Percentiles rank a stretch among this genome's conserved stretches.
Evolutionary conservation across 148 eudicot genomes (phyloP).

Genomic region (Amaranthus cruentus): DNA sequence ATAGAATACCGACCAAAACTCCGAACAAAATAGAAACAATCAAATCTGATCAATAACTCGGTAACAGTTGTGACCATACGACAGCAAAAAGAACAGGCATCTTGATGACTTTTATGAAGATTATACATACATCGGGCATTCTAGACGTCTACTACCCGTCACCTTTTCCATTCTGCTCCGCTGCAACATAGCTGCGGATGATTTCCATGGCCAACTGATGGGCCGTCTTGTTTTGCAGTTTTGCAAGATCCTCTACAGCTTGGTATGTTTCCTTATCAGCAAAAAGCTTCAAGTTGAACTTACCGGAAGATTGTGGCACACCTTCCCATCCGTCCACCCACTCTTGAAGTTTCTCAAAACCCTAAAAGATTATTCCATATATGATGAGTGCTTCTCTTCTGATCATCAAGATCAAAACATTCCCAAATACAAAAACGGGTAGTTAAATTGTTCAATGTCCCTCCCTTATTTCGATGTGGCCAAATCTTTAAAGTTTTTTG

Average conservation of each 20-base stretch:
- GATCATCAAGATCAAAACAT: too few relatives aligned
- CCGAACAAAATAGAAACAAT: constrained; percentile 1
- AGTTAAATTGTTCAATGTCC: too few relatives aligned
- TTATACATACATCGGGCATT: not conserved
- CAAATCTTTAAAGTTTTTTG: too few relatives aligned
- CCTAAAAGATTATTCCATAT: constrained; percentile 33
- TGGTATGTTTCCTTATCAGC: constrained; percentile 66
- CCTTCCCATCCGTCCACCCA: constrained; percentile 85
- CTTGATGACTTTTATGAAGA: constrained; percentile 9
- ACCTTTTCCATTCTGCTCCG: constrained; percentile 57
- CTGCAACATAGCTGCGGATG: constrained; percentile 59
- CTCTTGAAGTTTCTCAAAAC: constrained; percentile 76
- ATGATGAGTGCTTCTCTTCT: not conserved
- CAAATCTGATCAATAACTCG: constrained; percentile 17
- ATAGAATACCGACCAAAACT: constrained; percentile 9
- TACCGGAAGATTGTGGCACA: constrained; percentile 31
- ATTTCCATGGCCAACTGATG: constrained; percentile 80
- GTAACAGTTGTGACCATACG: constrained; percentile 26
- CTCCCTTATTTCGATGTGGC: too few relatives aligned
- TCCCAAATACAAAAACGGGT: too few relatives aligned
- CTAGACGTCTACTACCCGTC: constrained; percentile 21
- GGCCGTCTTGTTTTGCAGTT: constrained; percentile 62
- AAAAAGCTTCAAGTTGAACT: constrained; percentile 63
- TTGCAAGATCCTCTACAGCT: constrained; percentile 67
- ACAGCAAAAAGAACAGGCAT: constrained; percentile 7